phyloP scores from a whole-genome alignment of 2,329 filamentous ascomycete genomes.

The Penicillium sp. region DNA sequence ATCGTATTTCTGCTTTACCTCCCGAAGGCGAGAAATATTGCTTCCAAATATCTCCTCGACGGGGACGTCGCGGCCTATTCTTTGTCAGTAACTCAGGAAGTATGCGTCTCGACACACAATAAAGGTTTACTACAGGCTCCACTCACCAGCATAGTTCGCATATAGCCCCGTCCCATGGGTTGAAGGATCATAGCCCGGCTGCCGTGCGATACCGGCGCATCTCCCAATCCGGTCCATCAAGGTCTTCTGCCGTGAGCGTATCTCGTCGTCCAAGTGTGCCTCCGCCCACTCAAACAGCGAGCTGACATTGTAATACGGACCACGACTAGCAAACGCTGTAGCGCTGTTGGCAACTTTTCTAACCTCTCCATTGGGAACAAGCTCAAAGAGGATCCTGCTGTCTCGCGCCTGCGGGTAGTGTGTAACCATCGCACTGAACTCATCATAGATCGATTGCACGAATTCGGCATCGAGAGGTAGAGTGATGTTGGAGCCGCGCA shows the following conservation, averaged over 20 bases:
- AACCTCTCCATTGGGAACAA: conserved; percentile 18
- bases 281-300: conserved; percentile 19
- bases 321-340: conserved; percentile 22
- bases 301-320: conserved; percentile 20
- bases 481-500: conserved; percentile 12
- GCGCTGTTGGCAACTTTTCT: conserved; percentile 7
- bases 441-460: background rate
- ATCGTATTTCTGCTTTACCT: conserved; percentile 4
- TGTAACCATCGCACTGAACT: conserved; percentile 10
- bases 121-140: background rate
- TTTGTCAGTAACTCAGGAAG: background rate
- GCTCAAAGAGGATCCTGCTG: conserved; percentile 17
- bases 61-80: background rate
- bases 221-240: conserved; percentile 34
- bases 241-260: conserved; percentile 57
- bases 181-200: background rate
- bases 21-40: background rate
- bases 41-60: background rate
- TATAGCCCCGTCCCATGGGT: background rate
- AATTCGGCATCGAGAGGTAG: conserved; percentile 10
- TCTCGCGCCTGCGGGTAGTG: conserved; percentile 7
- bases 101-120: too few relatives aligned
- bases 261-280: conserved; percentile 16
- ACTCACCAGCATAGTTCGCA: background rate
- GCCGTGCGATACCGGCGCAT: conserved; percentile 25